Percentiles rank a stretch among this genome's conserved stretches.
phyloP scores from a whole-genome alignment of 2,329 filamentous ascomycete species.

The Sphaerostilbella broomeana region DNA sequence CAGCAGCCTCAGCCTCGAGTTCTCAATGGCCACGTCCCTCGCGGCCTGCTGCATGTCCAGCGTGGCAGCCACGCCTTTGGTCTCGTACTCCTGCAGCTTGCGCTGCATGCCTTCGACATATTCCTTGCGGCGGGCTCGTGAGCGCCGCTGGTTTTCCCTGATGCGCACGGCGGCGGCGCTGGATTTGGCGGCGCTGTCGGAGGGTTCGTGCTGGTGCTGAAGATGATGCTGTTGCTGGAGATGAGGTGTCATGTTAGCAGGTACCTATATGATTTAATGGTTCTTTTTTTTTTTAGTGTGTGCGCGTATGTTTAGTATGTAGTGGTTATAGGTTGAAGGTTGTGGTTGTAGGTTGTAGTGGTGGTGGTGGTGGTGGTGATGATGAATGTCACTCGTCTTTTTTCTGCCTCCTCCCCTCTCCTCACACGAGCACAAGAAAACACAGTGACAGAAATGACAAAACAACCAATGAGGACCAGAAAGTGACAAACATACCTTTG shows the following conservation, averaged over 20 bases:
- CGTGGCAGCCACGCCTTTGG: constrained; percentile 41
- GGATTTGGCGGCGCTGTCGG: constrained; percentile 17
- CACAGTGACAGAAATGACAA: constrained; percentile 1
- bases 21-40: constrained; percentile 42
- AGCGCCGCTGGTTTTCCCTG: constrained; percentile 48
- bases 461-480: constrained; percentile 1
- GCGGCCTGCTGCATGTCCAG: constrained; percentile 49
- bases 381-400: no score
- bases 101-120: constrained; percentile 42
- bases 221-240: no score
- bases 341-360: no score
- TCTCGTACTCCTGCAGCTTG: constrained; percentile 41
- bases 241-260: no score
- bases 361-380: background rate
- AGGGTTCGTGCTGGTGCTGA: constrained; percentile 5
- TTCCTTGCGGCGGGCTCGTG: constrained; percentile 44
- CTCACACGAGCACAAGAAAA: background rate
- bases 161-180: constrained; percentile 33
- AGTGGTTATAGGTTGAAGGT: no score
- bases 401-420: no score
- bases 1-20: constrained; percentile 38
- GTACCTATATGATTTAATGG: constrained; percentile 1
- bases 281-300: background rate
- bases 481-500: constrained; percentile 16
- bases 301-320: background rate